Evolutionary conservation across 805 yeast genomes (phyloP), one percentile per base, ranked within the genome.

Genomic region (Kuraishia floccosa): DNA sequence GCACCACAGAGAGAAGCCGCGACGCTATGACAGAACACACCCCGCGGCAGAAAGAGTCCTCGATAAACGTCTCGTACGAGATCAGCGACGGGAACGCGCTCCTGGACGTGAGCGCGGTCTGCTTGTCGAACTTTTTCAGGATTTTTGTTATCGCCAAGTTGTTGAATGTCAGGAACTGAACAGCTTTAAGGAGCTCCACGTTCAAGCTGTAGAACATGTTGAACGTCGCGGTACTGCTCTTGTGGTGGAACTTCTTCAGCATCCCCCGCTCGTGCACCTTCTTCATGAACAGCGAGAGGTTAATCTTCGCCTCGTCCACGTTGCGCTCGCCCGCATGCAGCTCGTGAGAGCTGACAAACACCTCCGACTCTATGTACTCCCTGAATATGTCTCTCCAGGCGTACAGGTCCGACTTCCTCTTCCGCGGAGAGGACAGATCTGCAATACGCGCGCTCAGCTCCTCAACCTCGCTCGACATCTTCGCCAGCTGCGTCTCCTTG

Each of bases 111-210:
- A 79, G 52, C 5, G 70, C 54, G 1, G 89, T 80, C 42, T 72
- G 77, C 46, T 80, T 80, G 41, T 81, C 86, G 42, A 81, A 80
- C 46, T 80, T 80, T 47, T 80, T 79, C 44, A 79, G 57, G 37
- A 80, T 80, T 49, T 80, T 80, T 12, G 65, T 54, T 24, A 77
- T 63, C 0, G 89, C 89, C 25, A 70, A 61, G 21, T 67, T 57
- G 49, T 80, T 80, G 36, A 79, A 60, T 6, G 67, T 56, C 42
- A 76, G 80, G 44, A 72, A 80, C 38, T 71, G 68, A 19, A 74
- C 58, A 8, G 72, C 63, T 42, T 70, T 69, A 26, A 80, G 45
- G 14, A 80, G 50, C 34, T 68, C 68, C 20, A 58, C 51, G 46
- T 80, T 80, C 41, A 78, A 43, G 3, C 52, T 49, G 35, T 69